These are phyloP conservation scores for bread wheat (Triticum aestivum) DNA, from an alignment of 176 grass and related monocot species.

Conservation along the genomic window IWGSC_CS_RefSeq_v2.1 NC_057800.1:447999965-448000464, in stretches of 20 bases:
- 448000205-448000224: slow-evolving; percentile 73
- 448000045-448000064: slow-evolving; percentile 52
- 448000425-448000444: background rate
- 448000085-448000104: slow-evolving; percentile 60
- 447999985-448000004: slow-evolving; percentile 63
- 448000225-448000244: slow-evolving; percentile 76
- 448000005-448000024: slow-evolving; percentile 72
- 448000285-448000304: slow-evolving; percentile 18
- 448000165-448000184: slow-evolving; percentile 52
- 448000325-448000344: background rate
- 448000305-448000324: background rate
- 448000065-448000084: slow-evolving; percentile 49
- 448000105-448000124: slow-evolving; percentile 53
- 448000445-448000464: background rate
- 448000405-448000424: slow-evolving; percentile 3
- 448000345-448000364: background rate
- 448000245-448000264: slow-evolving; percentile 50
- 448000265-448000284: background rate
- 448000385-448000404: background rate
- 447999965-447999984: slow-evolving; percentile 59
- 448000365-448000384: background rate
- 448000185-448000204: slow-evolving; percentile 59
- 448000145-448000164: slow-evolving; percentile 62
- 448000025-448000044: slow-evolving; percentile 63
- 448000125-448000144: slow-evolving; percentile 57